Percentiles rank a stretch among this genome's conserved stretches.
Evolutionary conservation across 345 rosid genomes (phyloP).

Genomic region (Draba incana): DNA sequence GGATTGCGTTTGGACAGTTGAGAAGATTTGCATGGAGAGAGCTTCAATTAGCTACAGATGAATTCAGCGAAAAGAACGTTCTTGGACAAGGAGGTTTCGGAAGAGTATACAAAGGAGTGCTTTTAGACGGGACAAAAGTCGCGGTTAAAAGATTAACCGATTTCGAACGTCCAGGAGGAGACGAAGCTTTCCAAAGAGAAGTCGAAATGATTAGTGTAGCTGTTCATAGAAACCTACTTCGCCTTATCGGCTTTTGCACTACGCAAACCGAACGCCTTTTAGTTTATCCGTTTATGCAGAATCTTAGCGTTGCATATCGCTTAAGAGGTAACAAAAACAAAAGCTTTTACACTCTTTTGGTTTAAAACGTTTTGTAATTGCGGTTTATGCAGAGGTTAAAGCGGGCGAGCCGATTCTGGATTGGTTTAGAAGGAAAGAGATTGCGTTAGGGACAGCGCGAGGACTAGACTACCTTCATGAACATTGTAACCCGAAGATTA

Average conservation of each 20-base stretch:
- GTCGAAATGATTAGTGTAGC: slow-evolving; percentile 47
- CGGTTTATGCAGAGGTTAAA: slow-evolving; percentile 85
- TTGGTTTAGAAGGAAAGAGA: slow-evolving; percentile 82
- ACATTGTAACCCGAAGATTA: slow-evolving; percentile 97
- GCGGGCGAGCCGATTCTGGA: slow-evolving; percentile 74
- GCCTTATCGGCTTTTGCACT: slow-evolving; percentile 45
- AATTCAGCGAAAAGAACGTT: slow-evolving; percentile 47
- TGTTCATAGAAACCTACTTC: slow-evolving; percentile 43
- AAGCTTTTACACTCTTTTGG: not conserved
- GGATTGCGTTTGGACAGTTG: slow-evolving; percentile 95
- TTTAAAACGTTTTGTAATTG: no score
- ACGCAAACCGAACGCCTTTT: slow-evolving; percentile 48
- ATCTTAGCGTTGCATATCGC: slow-evolving; percentile 85
- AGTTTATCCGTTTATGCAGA: slow-evolving; percentile 97
- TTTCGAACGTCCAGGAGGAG: slow-evolving; percentile 45
- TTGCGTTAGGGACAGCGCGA: slow-evolving; percentile 90
- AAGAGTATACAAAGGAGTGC: slow-evolving; percentile 48
- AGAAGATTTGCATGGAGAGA: slow-evolving; percentile 98
- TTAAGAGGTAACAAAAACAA: slow-evolving; percentile 61
- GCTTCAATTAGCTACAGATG: slow-evolving; percentile 73
- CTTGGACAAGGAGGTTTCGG: slow-evolving; percentile 54
- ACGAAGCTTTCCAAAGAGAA: slow-evolving; percentile 46
- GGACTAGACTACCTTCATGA: slow-evolving; percentile 98
- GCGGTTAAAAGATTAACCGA: slow-evolving; percentile 49
- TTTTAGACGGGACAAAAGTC: slow-evolving; percentile 42